Percentiles rank a stretch among this genome's conserved stretches.
Conservation (phyloP, 2,329 filamentous ascomycete genomes). For the Passalora sequoiae region DNA sequence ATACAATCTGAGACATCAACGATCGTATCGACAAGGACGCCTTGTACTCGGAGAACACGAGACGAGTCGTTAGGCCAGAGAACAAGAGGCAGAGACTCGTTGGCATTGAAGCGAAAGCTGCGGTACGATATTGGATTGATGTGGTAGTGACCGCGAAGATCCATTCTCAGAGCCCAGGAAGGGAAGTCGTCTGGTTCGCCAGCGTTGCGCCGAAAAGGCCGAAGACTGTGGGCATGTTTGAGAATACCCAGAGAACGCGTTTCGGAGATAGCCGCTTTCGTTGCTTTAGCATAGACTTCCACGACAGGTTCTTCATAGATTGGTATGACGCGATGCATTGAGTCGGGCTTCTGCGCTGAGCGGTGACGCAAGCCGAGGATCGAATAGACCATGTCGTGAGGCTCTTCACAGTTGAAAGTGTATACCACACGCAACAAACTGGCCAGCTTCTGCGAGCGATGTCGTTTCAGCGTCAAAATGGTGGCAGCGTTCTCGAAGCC, state of each 20-base stretch:
- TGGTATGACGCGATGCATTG: constrained; percentile 5
- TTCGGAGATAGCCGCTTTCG: constrained; percentile 10
- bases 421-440: constrained; percentile 8
- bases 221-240: constrained; percentile 10
- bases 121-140: constrained; percentile 12
- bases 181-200: constrained; percentile 7
- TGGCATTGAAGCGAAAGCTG: constrained; percentile 12
- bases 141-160: constrained; percentile 7
- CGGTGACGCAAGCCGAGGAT: constrained; percentile 9
- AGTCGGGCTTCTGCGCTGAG: constrained; percentile 9
- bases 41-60: constrained; percentile 7
- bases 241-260: constrained; percentile 6
- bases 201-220: constrained; percentile 2
- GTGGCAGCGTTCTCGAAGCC: constrained; percentile 9
- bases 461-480: constrained; percentile 6
- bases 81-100: constrained; percentile 6
- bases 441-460: constrained; percentile 9
- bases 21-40: constrained; percentile 5
- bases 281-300: constrained; percentile 13
- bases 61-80: constrained; percentile 12
- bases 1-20: constrained; percentile 8
- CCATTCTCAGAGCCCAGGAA: constrained; percentile 9
- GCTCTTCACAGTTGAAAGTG: constrained; percentile 8
- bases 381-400: constrained; percentile 12
- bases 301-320: constrained; percentile 12